A percentile compares a stretch with the other conserved stretches of the same genome.
These are phyloP conservation scores for Aureoboletus auriporus DNA, from an alignment of 768 basidiomycete genomes.

Conservation along the genomic window DNA sequence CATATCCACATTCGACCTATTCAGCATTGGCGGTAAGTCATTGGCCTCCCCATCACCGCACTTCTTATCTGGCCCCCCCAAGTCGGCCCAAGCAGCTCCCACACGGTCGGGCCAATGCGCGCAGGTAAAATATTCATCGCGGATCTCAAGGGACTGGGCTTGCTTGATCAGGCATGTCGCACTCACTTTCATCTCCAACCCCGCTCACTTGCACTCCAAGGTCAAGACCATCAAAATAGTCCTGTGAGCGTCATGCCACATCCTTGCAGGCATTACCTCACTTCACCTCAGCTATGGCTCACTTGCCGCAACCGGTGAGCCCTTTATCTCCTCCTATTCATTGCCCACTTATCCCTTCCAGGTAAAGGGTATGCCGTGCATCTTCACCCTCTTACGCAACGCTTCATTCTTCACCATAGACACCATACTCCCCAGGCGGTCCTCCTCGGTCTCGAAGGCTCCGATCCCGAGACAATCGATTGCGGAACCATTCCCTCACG, in stretches of 20 bases:
- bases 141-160: conserved; percentile 61
- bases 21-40: conserved; percentile 77
- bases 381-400: background rate
- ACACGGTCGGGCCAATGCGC: conserved; percentile 84
- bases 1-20: conserved; percentile 90
- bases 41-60: no score
- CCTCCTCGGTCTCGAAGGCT: conserved; percentile 79
- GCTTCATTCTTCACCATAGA: conserved; percentile 32
- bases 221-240: conserved; percentile 81
- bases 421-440: conserved; percentile 89
- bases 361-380: conserved; percentile 65
- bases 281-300: conserved; percentile 68
- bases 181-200: background rate
- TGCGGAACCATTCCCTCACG: conserved; percentile 77
- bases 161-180: conserved; percentile 61
- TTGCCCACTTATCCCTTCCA: conserved; percentile 23
- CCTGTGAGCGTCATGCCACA: conserved; percentile 45
- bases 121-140: conserved; percentile 85
- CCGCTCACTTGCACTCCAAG: conserved; percentile 31
- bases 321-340: background rate
- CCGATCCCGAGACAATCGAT: conserved; percentile 92
- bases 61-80: conserved; percentile 26
- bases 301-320: conserved; percentile 82
- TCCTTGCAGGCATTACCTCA: background rate
- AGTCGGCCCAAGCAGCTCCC: conserved; percentile 60